phyloP scores from a whole-genome alignment of 495 filamentous ascomycete species.

The Geoglossum glabrum region DNA sequence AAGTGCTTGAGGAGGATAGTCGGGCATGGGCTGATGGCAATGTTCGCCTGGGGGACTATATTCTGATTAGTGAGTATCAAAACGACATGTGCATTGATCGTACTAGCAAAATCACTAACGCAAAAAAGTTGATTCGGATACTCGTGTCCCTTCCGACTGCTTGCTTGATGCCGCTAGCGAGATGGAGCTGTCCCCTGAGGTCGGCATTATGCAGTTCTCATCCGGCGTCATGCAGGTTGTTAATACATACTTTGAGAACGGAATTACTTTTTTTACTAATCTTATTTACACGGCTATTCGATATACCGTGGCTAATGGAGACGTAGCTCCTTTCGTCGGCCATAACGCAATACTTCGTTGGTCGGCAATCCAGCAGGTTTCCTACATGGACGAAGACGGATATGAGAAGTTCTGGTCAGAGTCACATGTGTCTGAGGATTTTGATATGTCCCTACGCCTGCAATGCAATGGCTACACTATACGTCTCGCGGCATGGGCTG shows the following conservation, averaged over 20 bases:
- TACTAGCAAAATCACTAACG: background rate
- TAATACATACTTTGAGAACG: constrained; percentile 20
- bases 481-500: constrained; percentile 22
- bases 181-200: constrained; percentile 26
- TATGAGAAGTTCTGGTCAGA: constrained; percentile 25
- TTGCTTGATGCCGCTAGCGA: constrained; percentile 26
- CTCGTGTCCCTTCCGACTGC: constrained; percentile 24
- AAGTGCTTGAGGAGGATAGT: constrained; percentile 46
- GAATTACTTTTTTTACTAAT: constrained; percentile 25
- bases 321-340: constrained; percentile 21
- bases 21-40: constrained; percentile 66
- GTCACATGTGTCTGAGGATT: constrained; percentile 23
- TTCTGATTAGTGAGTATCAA: constrained; percentile 27
- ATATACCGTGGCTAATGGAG: constrained; percentile 21
- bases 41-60: constrained; percentile 61
- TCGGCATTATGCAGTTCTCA: constrained; percentile 26
- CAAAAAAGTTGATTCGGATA: constrained; percentile 7
- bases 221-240: constrained; percentile 22
- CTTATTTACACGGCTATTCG: constrained; percentile 23
- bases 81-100: too few species aligned
- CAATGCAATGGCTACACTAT: constrained; percentile 22
- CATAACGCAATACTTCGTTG: constrained; percentile 19
- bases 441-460: constrained; percentile 23
- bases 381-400: constrained; percentile 15
- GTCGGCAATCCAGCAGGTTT: constrained; percentile 18